A percentile compares a stretch with the other conserved stretches of the same genome.
phyloP scores from a whole-genome alignment of 1,284 basidiomycete species.

The Hypsizygus ulmarius region DNA sequence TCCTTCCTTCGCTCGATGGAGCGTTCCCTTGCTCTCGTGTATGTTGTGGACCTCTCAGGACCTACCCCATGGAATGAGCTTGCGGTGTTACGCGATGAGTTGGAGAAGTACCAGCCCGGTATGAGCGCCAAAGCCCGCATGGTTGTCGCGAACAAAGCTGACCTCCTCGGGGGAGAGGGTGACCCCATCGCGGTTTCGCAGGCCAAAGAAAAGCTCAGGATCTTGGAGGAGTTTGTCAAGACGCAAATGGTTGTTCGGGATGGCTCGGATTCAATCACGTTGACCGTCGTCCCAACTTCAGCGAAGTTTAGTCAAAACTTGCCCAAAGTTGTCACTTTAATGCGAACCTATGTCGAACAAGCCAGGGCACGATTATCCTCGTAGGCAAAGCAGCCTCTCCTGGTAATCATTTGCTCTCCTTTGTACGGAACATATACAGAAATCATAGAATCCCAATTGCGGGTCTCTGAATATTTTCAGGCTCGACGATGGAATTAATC shows the following conservation, averaged over 20 bases:
- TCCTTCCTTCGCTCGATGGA: slow-evolving; percentile 94
- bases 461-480: too few species aligned
- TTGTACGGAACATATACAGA: too few species aligned
- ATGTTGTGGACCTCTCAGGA: slow-evolving; percentile 86
- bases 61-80: slow-evolving; percentile 78
- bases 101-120: slow-evolving; percentile 82
- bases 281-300: slow-evolving; percentile 76
- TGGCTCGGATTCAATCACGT: slow-evolving; percentile 15
- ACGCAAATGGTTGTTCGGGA: slow-evolving; percentile 40
- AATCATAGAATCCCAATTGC: too few species aligned
- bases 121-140: slow-evolving; percentile 75
- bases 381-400: neutral
- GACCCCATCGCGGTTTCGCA: slow-evolving; percentile 44
- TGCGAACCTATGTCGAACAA: slow-evolving; percentile 65
- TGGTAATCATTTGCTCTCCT: neutral
- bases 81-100: slow-evolving; percentile 68
- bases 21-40: slow-evolving; percentile 85
- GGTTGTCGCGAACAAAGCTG: slow-evolving; percentile 95
- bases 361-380: slow-evolving; percentile 34
- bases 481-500: too few species aligned
- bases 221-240: slow-evolving; percentile 54
- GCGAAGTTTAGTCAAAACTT: slow-evolving; percentile 83
- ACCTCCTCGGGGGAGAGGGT: slow-evolving; percentile 61
- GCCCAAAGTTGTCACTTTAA: slow-evolving; percentile 57
- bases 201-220: slow-evolving; percentile 56